phyloP scores from a whole-genome alignment of 495 filamentous ascomycete species.

The Penicillium maclennaniae region DNA sequence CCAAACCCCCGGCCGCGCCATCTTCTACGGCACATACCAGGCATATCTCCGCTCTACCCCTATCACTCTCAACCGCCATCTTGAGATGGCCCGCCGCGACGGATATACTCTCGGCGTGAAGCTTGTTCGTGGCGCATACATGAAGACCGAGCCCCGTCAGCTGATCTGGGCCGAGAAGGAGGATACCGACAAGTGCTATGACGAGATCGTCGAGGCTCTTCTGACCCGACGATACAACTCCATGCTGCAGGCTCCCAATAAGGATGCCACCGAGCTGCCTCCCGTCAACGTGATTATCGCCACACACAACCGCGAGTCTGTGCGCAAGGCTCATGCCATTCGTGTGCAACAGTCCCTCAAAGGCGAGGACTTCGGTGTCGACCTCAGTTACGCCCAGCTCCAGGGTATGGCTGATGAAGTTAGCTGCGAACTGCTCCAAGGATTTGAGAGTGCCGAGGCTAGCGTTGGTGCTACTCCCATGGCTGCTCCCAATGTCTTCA shows the following conservation, averaged over 20 bases:
- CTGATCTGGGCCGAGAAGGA: conserved; percentile 78
- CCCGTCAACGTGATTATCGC: conserved; percentile 72
- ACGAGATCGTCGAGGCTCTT: conserved; percentile 56
- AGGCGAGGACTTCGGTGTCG: conserved; percentile 44
- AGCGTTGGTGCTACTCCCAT: conserved; percentile 16
- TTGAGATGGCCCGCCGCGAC: conserved; percentile 60
- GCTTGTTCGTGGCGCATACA: conserved; percentile 87
- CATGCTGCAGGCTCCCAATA: conserved; percentile 41
- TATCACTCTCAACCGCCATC: conserved; percentile 58
- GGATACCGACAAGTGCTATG: conserved; percentile 69
- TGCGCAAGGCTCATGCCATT: conserved; percentile 63
- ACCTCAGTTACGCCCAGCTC: conserved; percentile 82
- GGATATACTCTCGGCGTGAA: conserved; percentile 83
- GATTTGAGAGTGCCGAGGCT: conserved; percentile 34
- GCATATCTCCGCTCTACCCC: conserved; percentile 77
- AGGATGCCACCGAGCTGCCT: conserved; percentile 49
- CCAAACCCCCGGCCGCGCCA: conserved; percentile 51
- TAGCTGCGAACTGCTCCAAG: conserved; percentile 71
- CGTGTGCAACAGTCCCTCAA: conserved; percentile 46
- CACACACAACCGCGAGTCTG: conserved; percentile 86
- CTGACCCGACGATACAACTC: conserved; percentile 53
- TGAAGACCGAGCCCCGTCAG: conserved; percentile 72
- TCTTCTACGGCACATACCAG: conserved; percentile 77
- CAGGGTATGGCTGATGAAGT: conserved; percentile 98
- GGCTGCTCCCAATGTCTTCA: conserved; percentile 65